Conservation (phyloP, 2,329 filamentous ascomycete genomes). For the Lasiodiplodia sp. region DNA sequence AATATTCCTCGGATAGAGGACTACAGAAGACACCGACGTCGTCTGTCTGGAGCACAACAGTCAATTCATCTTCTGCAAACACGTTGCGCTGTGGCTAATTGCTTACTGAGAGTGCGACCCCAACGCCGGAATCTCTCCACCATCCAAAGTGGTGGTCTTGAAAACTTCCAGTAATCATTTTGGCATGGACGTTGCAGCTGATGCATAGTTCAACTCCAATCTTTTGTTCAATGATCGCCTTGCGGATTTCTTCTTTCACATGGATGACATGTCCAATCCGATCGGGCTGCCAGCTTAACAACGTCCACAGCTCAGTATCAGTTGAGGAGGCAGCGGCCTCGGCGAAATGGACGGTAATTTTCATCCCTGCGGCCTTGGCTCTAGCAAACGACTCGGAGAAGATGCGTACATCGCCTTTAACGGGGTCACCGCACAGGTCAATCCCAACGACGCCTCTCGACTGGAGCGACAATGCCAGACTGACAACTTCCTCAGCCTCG, state of each 20-base stretch:
- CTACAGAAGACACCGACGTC: slow-evolving; percentile 85
- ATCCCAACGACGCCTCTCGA: slow-evolving; percentile 70
- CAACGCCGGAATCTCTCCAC: slow-evolving; percentile 67
- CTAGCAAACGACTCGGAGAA: slow-evolving; percentile 67
- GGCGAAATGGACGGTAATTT: slow-evolving; percentile 79
- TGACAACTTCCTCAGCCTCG: slow-evolving; percentile 70
- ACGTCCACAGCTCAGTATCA: slow-evolving; percentile 65
- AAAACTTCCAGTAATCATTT: slow-evolving; percentile 71
- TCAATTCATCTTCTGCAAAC: background rate
- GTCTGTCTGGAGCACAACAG: slow-evolving; percentile 67
- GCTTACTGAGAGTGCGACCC: slow-evolving; percentile 73
- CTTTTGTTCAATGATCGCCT: slow-evolving; percentile 60
- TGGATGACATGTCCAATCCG: slow-evolving; percentile 82
- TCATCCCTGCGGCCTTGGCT: slow-evolving; percentile 64
- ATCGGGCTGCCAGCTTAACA: slow-evolving; percentile 72
- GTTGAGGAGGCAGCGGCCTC: slow-evolving; percentile 68
- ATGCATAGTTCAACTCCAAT: slow-evolving; percentile 79
- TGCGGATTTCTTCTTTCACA: slow-evolving; percentile 67
- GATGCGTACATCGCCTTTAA: slow-evolving; percentile 65
- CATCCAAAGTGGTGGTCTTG: slow-evolving; percentile 78
- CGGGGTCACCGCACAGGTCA: slow-evolving; percentile 81
- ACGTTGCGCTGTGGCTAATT: background rate
- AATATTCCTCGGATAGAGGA: slow-evolving; percentile 77
- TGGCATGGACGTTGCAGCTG: slow-evolving; percentile 80
- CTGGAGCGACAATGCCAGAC: slow-evolving; percentile 66